Percentiles rank a stretch among this genome's conserved stretches.
phyloP scores from a whole-genome alignment of 1,284 basidiomycete genomes.

The Trametes sp. region DNA sequence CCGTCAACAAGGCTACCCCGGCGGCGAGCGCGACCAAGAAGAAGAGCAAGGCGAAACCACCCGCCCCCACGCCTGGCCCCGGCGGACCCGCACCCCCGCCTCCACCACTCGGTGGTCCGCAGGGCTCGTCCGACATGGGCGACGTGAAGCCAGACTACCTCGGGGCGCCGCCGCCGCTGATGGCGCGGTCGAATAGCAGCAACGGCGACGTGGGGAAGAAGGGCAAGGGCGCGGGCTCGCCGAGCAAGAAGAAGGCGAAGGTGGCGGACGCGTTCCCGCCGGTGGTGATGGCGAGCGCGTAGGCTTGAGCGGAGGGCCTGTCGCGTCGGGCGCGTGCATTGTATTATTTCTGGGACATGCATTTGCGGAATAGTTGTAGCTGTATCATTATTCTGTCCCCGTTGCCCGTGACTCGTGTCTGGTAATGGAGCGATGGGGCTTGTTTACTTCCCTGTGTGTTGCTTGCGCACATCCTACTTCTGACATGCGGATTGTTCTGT shows the following conservation, averaged over 20 bases:
- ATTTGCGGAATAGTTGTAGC: constrained; percentile 27
- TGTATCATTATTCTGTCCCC: constrained; percentile 31
- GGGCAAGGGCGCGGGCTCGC: constrained; percentile 41
- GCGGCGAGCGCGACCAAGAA: constrained; percentile 45
- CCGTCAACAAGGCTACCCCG: constrained; percentile 56
- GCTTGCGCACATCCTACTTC: too few species aligned
- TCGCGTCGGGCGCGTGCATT: not conserved
- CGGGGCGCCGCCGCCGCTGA: constrained; percentile 23
- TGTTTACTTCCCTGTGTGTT: not conserved
- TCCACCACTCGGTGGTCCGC: constrained; percentile 2
- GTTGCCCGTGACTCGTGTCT: not conserved
- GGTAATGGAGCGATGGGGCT: not conserved
- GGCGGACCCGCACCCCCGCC: constrained; percentile 23
- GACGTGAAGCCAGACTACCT: constrained; percentile 5
- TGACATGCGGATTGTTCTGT: too few species aligned
- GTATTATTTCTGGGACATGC: constrained; percentile 13
- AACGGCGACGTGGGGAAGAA: constrained; percentile 36
- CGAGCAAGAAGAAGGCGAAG: constrained; percentile 44
- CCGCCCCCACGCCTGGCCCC: constrained; percentile 20
- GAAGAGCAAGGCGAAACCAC: constrained; percentile 46
- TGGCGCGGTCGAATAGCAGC: constrained; percentile 25
- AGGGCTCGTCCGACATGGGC: too few species aligned
- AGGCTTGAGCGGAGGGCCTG: constrained; percentile 20
- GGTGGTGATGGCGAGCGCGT: constrained; percentile 63
- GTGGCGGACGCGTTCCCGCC: constrained; percentile 49